Evolutionary conservation across 2,329 filamentous ascomycete genomes (phyloP), one percentile per base, ranked within the genome.

Genomic region (Penicillium oxalicum): DNA sequence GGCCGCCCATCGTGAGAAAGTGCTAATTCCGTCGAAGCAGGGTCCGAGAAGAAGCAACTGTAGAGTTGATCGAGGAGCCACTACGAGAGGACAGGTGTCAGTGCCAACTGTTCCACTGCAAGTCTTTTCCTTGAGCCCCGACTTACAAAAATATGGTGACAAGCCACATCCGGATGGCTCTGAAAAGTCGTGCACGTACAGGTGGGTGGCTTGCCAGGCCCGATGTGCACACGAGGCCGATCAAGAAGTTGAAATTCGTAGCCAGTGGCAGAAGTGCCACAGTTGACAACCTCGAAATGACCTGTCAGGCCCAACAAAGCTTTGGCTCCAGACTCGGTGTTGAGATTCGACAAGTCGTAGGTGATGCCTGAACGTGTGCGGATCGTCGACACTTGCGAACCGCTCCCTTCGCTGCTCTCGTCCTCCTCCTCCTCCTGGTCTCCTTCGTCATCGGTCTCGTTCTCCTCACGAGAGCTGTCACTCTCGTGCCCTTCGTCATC

Each of bases 61-160:
- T 70, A 66, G 24, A 72, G 61, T 50, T 71, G 67, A 50, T 72
- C 70, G 40, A 70, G 58, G 50, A 72, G 61, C 70, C 70, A 72
- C 70, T 72, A 53, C 13, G 45, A 12, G 36, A 27, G 33, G 39
- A 9, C 42, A n/a, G 44, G 29, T n/a, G 28, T 54, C 52, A 52
- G 52, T 32, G 38, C 37, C 26, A 9, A 9, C 26, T 12, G 4
- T 35, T 36, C 25, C 5, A 11, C 6, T 24, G 33, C 8, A 43
- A 12, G 11, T 9, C 6, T 24, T 28, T 18, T 28, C 8, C 8
- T 27, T 9, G 4, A 40, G 35, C 28, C 27, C 4, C 29, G 26
- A 64, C 69, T 66, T 52, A 72, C 70, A 55, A 69, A 72, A 36
- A 72, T 70, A 58, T 72, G 70, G 40, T 69, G 67, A 47, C 70